Evolutionary conservation across 2,329 filamentous ascomycete genomes (phyloP), one percentile per base, ranked within the genome.

Genomic region (Knoxdaviesia proteae): DNA sequence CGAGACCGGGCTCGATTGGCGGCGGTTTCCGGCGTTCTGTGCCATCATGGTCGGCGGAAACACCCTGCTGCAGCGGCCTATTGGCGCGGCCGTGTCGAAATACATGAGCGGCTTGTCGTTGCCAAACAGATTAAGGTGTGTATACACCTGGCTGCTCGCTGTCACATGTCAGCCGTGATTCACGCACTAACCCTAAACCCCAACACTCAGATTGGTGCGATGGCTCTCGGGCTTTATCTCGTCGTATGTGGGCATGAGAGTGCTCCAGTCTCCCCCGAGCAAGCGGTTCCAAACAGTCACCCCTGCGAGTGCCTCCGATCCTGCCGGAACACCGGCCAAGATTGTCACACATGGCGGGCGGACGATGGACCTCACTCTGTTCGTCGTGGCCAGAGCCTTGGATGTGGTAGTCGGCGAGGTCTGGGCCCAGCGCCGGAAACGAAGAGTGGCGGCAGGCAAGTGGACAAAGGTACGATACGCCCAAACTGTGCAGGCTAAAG

Each of bases 361-460:
- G 50, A 88, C 84, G 2, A 68, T 92, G 46, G 84, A 92, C 54
- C 64, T 92, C 33, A 88, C 83, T 0, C 63, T 92, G n/a, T 88
- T 90, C 54, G 74, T 80, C 7, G 64, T 72, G 39, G 76, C 74
- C 7, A 69, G 83, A 49, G 84, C 84, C 38, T 53, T 81, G 7
- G 83, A 90, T 56, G 71, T 84, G 5, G 50, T 84, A 6, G 61
- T 80, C 38, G 76, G 77, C 43, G 68, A 76, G 48, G 52, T 75
- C 30, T 87, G 81, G 78, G 59, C 65, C 10, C 67, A 60, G 37
- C 60, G 64, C 43, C 64, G 59, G 43, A 47, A 54, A 4, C 61
- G 65, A 47, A 59, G 68, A 40, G 53, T 65, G 47, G 61, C 64
- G 36, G 52, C 56, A 7, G 56, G 58, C 11, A 61, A 56, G 46